phyloP scores from a whole-genome alignment of 192 early-diverging fungal genomes.

The Rhizophagus clarus region DNA sequence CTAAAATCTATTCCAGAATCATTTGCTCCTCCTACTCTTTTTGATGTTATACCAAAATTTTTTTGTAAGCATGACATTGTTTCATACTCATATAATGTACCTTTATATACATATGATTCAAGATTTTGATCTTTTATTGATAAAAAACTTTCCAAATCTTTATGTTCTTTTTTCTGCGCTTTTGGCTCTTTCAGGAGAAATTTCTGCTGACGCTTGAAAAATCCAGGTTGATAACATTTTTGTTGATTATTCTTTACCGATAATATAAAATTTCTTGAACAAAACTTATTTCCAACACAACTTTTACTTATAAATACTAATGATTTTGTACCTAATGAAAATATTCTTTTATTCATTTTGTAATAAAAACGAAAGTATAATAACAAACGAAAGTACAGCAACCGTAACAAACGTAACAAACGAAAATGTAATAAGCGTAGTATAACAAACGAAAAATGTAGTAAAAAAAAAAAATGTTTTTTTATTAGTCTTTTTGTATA shows the following conservation, averaged over 20 bases:
- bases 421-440: too few species aligned
- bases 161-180: neutral
- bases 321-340: neutral
- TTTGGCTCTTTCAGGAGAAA: neutral
- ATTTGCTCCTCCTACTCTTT: conserved; percentile 1
- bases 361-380: neutral
- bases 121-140: neutral
- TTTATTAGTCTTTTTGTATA: too few species aligned
- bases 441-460: too few species aligned
- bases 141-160: conserved; percentile 27
- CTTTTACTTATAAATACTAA: neutral
- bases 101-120: neutral
- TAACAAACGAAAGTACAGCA: too few species aligned
- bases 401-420: too few species aligned
- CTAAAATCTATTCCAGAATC: conserved; percentile 32
- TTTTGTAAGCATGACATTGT: conserved; percentile 22
- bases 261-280: too few species aligned
- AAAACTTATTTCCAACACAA: neutral
- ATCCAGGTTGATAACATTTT: too few species aligned
- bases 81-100: conserved; percentile 32
- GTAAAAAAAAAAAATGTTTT: too few species aligned
- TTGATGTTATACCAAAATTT: conserved; percentile 9
- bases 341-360: neutral
- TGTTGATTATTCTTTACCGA: too few species aligned
- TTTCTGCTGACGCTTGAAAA: too few species aligned